A percentile compares a stretch with the other conserved stretches of the same genome.
Evolutionary conservation across 345 rosid species (phyloP).

Genomic region (Aethionema arabicum): DNA sequence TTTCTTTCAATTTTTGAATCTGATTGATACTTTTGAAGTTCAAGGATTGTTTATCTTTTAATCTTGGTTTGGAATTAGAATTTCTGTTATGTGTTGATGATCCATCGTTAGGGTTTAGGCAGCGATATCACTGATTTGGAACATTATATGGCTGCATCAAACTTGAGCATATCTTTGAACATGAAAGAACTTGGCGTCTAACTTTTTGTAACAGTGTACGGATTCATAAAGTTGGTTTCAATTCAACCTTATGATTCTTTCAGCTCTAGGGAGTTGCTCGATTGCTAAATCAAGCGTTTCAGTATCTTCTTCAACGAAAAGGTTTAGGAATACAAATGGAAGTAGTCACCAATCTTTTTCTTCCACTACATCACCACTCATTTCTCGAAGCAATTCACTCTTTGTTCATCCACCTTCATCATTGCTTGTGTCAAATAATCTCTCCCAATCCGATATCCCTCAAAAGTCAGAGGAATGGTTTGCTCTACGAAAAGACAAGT

Average conservation of each 20-base stretch:
- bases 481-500: slow-evolving; percentile 70
- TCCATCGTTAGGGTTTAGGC: no score
- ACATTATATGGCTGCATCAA: background rate
- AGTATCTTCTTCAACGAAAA: slow-evolving; percentile 22
- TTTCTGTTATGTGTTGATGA: background rate
- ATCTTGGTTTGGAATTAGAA: background rate
- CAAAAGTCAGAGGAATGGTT: slow-evolving; percentile 98
- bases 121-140: background rate
- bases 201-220: slow-evolving; percentile 25
- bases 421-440: slow-evolving; percentile 41
- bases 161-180: background rate
- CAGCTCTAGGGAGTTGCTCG: slow-evolving; percentile 47
- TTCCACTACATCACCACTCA: slow-evolving; percentile 31
- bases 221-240: slow-evolving; percentile 29
- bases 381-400: slow-evolving; percentile 36
- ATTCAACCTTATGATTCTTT: slow-evolving; percentile 27
- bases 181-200: slow-evolving; percentile 4
- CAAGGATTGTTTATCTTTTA: slow-evolving; percentile 1
- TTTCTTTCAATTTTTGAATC: background rate
- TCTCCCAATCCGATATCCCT: slow-evolving; percentile 54
- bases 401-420: slow-evolving; percentile 43
- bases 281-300: slow-evolving; percentile 25
- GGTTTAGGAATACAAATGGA: slow-evolving; percentile 12
- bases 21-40: slow-evolving; percentile 19
- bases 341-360: slow-evolving; percentile 34